Conservation (phyloP, 1,284 basidiomycete genomes). For the Leccinum cinnamomeum region DNA sequence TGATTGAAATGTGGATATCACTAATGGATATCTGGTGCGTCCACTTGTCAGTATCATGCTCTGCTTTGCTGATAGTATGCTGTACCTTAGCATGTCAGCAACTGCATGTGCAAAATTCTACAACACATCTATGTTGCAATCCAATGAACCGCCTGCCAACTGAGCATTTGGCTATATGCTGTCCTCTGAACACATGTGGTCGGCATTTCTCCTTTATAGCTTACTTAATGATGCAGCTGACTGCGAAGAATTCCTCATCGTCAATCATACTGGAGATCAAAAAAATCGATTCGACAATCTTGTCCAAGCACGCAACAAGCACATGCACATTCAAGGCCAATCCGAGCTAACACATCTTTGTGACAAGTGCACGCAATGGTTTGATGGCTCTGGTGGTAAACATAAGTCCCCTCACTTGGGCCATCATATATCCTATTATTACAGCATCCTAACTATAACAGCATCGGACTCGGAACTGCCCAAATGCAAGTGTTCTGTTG, state of each 20-base stretch:
- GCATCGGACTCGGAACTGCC: not conserved
- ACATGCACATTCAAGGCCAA: conserved; percentile 22
- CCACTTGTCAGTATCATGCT: not conserved
- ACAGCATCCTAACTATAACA: not conserved
- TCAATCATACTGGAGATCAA: conserved; percentile 1
- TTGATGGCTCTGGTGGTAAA: not conserved
- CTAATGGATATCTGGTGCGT: conserved; percentile 12
- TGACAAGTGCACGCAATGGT: conserved; percentile 20
- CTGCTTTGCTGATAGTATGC: not conserved
- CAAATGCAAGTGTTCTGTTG: conserved; percentile 11
- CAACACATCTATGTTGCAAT: not conserved
- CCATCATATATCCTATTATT: not conserved
- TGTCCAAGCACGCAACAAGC: conserved; percentile 16
- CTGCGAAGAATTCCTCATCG: not conserved
- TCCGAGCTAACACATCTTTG: conserved; percentile 26
- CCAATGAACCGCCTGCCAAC: not conserved
- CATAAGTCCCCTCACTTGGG: not conserved
- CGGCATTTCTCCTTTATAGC: not conserved
- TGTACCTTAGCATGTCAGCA: not conserved
- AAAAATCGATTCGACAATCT: conserved; percentile 15
- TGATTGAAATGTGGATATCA: conserved; percentile 5
- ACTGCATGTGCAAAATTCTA: conserved; percentile 1
- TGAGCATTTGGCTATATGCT: not conserved
- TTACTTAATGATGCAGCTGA: conserved; percentile 4
- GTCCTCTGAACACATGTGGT: conserved; percentile 5